phyloP scores from a whole-genome alignment of 2,329 filamentous ascomycete genomes.

The Xylaria sp. region DNA sequence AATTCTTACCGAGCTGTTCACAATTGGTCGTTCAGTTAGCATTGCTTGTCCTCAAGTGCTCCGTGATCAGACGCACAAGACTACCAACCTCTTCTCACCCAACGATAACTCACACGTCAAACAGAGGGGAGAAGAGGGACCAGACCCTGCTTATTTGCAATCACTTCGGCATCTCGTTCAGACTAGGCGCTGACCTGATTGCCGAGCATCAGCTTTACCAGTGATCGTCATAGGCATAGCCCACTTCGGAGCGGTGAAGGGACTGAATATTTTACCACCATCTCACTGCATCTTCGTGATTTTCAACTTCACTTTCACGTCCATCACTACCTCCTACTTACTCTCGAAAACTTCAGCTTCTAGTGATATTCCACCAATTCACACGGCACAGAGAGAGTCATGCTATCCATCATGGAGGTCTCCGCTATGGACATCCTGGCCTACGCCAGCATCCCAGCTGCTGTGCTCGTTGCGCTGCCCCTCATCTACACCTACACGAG shows the following conservation, averaged over 20 bases:
- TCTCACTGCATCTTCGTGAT: neutral
- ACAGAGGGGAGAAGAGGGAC: constrained; percentile 17
- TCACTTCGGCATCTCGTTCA: constrained; percentile 12
- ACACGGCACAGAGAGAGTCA: neutral
- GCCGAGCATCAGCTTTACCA: neutral
- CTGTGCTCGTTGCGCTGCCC: constrained; percentile 40
- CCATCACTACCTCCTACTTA: neutral
- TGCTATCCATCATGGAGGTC: constrained; percentile 12
- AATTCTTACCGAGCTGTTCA: neutral
- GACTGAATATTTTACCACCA: neutral
- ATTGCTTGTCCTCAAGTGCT: neutral
- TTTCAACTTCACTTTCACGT: neutral
- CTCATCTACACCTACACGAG: constrained; percentile 50
- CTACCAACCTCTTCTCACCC: neutral
- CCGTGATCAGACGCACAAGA: too few species aligned
- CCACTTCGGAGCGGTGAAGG: constrained; percentile 1
- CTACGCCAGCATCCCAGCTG: constrained; percentile 27
- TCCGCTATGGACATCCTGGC: constrained; percentile 18
- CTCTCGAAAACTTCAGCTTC: neutral
- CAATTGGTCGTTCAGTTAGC: neutral
- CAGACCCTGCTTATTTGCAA: constrained; percentile 22
- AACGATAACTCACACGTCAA: constrained; percentile 1
- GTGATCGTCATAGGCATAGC: neutral
- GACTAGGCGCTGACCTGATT: neutral
- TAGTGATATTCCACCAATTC: neutral